A percentile compares a stretch with the other conserved stretches of the same genome.
Conservation (phyloP, 2,329 filamentous ascomycete genomes). For the Coleophoma crateriformis region DNA sequence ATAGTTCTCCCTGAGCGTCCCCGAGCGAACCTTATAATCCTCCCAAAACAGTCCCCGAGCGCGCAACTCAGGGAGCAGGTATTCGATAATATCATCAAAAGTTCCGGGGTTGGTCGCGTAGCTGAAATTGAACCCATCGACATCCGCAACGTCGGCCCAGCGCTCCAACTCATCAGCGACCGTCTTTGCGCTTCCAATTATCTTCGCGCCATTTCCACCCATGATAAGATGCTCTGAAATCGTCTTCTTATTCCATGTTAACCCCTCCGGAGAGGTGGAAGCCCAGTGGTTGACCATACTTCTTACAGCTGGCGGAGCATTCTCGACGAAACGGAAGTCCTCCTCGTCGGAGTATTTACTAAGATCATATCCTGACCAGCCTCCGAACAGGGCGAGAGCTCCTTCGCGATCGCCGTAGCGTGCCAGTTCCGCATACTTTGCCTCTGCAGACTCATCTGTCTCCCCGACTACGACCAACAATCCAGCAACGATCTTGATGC, state of each 20-base stretch:
- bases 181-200: constrained; percentile 44
- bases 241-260: constrained; percentile 30
- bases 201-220: constrained; percentile 58
- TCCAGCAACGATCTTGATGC: constrained; percentile 64
- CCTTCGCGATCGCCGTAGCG: constrained; percentile 60
- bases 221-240: constrained; percentile 59
- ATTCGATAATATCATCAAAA: constrained; percentile 60
- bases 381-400: constrained; percentile 65
- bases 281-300: constrained; percentile 44
- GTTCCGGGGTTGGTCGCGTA: constrained; percentile 60
- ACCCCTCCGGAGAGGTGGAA: constrained; percentile 25
- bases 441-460: constrained; percentile 60
- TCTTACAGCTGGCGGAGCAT: constrained; percentile 36
- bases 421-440: constrained; percentile 56
- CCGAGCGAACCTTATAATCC: constrained; percentile 32
- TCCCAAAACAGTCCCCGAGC: constrained; percentile 51
- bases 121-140: constrained; percentile 69
- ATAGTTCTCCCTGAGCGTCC: constrained; percentile 32
- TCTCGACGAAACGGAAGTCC: constrained; percentile 50
- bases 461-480: constrained; percentile 59
- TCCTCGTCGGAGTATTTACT: constrained; percentile 56
- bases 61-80: constrained; percentile 58
- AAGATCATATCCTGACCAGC: constrained; percentile 68
- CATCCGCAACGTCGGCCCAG: constrained; percentile 62
- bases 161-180: constrained; percentile 62